Conservation (phyloP, 2,329 filamentous ascomycete genomes). For the Paecilomyces dactylethromorphus region DNA sequence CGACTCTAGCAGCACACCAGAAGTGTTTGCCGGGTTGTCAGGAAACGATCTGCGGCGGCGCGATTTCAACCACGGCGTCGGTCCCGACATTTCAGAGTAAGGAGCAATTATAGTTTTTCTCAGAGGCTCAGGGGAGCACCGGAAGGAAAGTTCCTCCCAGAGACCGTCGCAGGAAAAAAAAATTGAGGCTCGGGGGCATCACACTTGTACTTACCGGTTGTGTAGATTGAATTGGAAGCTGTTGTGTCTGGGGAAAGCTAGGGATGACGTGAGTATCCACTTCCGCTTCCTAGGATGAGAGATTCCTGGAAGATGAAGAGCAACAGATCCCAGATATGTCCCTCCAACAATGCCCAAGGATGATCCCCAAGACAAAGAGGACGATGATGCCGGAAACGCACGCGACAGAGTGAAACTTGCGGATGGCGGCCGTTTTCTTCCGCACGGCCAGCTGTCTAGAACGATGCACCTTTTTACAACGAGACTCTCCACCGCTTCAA, state of each 20-base stretch:
- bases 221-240: neutral
- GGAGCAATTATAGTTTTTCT: neutral
- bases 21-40: neutral
- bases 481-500: neutral
- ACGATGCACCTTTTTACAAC: neutral
- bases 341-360: neutral
- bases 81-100: neutral
- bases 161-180: neutral
- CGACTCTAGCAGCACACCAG: neutral
- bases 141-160: neutral
- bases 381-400: neutral
- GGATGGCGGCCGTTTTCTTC: neutral
- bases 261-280: neutral
- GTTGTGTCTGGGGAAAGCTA: neutral
- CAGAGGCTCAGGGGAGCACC: neutral
- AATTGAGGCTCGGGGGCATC: neutral
- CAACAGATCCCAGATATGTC: neutral
- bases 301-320: neutral
- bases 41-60: neutral
- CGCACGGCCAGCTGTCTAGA: neutral
- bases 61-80: neutral
- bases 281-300: neutral
- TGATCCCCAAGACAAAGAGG: neutral
- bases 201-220: neutral
- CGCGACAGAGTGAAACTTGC: neutral